Evolutionary conservation across 1,139 yeast species (phyloP), one percentile per base, ranked within the genome.

Genomic region (Saccharomyces hybrid): DNA sequence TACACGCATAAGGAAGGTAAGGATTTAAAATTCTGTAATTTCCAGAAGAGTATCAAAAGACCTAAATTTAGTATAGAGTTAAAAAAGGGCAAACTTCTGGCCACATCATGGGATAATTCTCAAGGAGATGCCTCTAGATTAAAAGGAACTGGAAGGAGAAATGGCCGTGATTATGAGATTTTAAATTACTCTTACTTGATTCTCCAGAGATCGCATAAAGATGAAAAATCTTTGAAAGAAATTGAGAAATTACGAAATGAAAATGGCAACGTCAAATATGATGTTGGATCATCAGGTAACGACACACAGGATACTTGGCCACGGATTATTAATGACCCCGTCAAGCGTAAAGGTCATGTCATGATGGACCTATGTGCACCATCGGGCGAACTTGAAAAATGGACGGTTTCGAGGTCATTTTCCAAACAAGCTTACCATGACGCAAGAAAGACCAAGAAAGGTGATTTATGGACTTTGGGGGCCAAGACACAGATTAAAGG

Each of bases 381-480:
- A 1, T 78, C 85, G 8, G 97, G 96, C 0, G 77, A 79, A 50
- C 73, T 90, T 50, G 97, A 91, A 70, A 82, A 84, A 56, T 89
- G 97, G 96, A 86, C 84, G 27, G 79, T 93, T 3, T 87, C 98
- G 0, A 87, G 85, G 67, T 84, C 96, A 26, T 78, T 81, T 55
- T 88, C 88, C 11, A 82, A 83, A 61, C 86, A 83, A 61, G 81
- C 77, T 1, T 93, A 89, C 64, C 95, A 88, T 62, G 98, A 93
- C 73, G 97, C 97, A 0, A 78, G 98, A 57, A 91, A 93, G 68
- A 81, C 88, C 0, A 73, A 72, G 42, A 80, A 83, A 65, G 97
- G 97, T 13, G 99, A 93, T 67, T 72, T 86, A 54, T 93, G 98
- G 98, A 85, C 86, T 0, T 74, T 88, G 53, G 93, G 82, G 28